phyloP scores from a whole-genome alignment of 1,284 basidiomycete species.

The Rhodotorula sp. region DNA sequence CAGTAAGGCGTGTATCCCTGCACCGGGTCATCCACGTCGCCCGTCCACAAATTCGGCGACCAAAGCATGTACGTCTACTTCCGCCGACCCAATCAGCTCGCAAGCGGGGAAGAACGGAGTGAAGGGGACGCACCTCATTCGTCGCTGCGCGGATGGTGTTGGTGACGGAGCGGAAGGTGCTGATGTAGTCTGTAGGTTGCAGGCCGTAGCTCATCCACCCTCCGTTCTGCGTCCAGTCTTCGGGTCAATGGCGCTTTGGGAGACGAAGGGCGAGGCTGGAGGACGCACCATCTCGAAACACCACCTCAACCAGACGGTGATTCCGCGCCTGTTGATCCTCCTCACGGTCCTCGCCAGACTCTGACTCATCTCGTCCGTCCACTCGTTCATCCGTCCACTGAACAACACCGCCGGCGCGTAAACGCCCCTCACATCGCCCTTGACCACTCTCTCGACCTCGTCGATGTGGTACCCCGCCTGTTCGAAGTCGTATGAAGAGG shows the following conservation, averaged over 20 bases:
- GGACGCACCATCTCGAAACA: conserved; percentile 42
- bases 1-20: conserved; percentile 43
- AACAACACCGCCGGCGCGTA: conserved; percentile 43
- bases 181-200: conserved; percentile 22
- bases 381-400: conserved; percentile 30
- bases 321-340: conserved; percentile 29
- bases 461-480: conserved; percentile 39
- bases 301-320: conserved; percentile 42
- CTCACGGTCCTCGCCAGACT: conserved; percentile 26
- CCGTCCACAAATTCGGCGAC: conserved; percentile 42
- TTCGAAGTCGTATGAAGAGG: conserved; percentile 13
- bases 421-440: conserved; percentile 23
- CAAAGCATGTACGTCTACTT: conserved; percentile 41
- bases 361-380: conserved; percentile 40
- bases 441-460: conserved; percentile 24
- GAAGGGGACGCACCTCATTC: conserved; percentile 16
- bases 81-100: no score
- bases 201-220: conserved; percentile 43
- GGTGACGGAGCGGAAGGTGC: conserved; percentile 30
- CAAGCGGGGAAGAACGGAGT: not conserved
- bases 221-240: conserved; percentile 32
- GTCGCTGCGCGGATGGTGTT: conserved; percentile 29
- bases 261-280: no score
- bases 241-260: not conserved
- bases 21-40: conserved; percentile 21